Evolutionary conservation across 1,284 basidiomycete species (phyloP), one percentile per base, ranked within the genome.

Genomic region (Macrocybe sp.): DNA sequence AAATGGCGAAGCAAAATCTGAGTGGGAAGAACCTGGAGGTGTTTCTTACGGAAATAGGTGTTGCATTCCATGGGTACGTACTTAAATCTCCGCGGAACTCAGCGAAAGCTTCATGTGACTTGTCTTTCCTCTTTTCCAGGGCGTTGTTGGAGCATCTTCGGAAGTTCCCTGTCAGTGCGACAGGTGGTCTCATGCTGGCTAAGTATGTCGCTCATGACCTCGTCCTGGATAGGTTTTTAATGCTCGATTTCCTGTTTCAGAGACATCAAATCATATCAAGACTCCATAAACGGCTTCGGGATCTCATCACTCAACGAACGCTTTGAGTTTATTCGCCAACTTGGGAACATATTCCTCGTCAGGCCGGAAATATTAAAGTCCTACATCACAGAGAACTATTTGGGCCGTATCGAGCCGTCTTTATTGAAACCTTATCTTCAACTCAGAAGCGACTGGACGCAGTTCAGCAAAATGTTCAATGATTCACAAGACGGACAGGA

Each of bases 281-380:
- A 99, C 58, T 82, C 83, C 2, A 83, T 97, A 53, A 73, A 77
- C 50, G 82, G 80, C 9, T 98, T 96, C 67, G 76, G 78, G 31
- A 85, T 97, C 37, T 78, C 90, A 1, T 78, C 89, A 1, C 75
- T 99, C 3, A 83, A 87, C 52, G 96, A 98, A 65, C 92, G 97
- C 12, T 99, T 97, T 71, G 97, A 99, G 63, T 98, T 99, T 76
- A 86, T 99, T 55, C 88, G 96, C 40, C 95, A 99, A 66, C 83
- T 99, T 1, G 97, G 97, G 58, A 97, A 98, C 63, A 80, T 96
- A 49, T 99, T 98, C 76, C 86, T 97, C 56, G 90, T 97, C 40
- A 87, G 86, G 51, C 93, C 94, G 4, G 92, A 96, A 53, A 92
- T 93, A 49, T 78, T 97, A 54, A 90, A 89, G 55, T 90, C 92